A percentile compares a stretch with the other conserved stretches of the same genome.
phyloP scores from a whole-genome alignment of 2,329 filamentous ascomycete genomes.

The Sarocladium oryzae region DNA sequence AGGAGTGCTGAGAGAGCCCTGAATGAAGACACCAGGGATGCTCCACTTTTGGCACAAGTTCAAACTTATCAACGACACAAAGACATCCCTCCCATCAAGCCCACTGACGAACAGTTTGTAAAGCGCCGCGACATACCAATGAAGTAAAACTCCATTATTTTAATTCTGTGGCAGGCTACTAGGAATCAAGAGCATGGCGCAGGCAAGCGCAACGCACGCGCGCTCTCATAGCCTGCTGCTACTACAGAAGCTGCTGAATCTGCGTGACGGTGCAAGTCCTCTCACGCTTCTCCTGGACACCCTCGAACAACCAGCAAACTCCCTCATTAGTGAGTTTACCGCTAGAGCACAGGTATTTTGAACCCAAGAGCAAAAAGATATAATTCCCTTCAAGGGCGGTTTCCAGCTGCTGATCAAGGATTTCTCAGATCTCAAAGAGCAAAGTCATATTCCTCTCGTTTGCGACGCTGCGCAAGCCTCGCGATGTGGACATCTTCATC shows the following conservation, averaged over 20 bases:
- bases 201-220: constrained; percentile 55
- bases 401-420: not conserved
- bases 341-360: constrained; percentile 60
- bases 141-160: too few species aligned
- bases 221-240: constrained; percentile 80
- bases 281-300: constrained; percentile 82
- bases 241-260: constrained; percentile 73
- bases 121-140: too few species aligned
- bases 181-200: too few species aligned
- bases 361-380: not conserved
- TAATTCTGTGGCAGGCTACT: too few species aligned
- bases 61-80: too few species aligned
- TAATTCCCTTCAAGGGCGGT: too few species aligned
- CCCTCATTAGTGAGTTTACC: constrained; percentile 67
- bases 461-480: constrained; percentile 60
- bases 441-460: constrained; percentile 75
- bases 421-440: constrained; percentile 49
- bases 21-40: too few species aligned
- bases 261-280: constrained; percentile 74
- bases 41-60: too few species aligned
- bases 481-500: constrained; percentile 61
- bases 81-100: too few species aligned
- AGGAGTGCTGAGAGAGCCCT: too few species aligned
- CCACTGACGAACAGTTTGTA: too few species aligned
- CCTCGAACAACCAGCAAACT: constrained; percentile 71